These are phyloP conservation scores for Apiospora marii DNA, from an alignment of 2,329 filamentous ascomycete genomes.

Conservation along the genomic window DNA sequence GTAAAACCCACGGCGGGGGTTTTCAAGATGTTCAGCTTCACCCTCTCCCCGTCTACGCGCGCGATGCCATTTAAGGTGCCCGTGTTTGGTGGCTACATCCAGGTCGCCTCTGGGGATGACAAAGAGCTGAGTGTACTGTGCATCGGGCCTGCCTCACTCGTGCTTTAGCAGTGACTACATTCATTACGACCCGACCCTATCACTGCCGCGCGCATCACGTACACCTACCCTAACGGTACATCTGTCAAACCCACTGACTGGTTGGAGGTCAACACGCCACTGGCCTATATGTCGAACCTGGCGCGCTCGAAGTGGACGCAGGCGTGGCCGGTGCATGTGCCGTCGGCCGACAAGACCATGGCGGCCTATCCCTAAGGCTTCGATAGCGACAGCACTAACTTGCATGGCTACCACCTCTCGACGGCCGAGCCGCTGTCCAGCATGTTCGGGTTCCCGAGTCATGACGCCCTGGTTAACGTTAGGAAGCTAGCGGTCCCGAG, in stretches of 20 bases:
- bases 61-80: conserved; percentile 30
- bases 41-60: neutral
- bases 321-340: conserved; percentile 32
- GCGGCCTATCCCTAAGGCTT: conserved; percentile 7
- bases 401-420: neutral
- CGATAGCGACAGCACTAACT: neutral
- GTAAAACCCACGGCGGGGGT: neutral
- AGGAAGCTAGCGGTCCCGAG: neutral
- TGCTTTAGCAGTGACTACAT: conserved; percentile 33
- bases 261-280: conserved; percentile 29
- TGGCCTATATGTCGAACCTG: conserved; percentile 30
- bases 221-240: conserved; percentile 25
- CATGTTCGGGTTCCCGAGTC: neutral
- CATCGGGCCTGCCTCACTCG: conserved; percentile 36
- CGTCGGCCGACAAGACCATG: conserved; percentile 33
- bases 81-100: conserved; percentile 38
- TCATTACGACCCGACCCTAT: conserved; percentile 12
- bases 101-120: conserved; percentile 28
- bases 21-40: neutral
- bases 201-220: conserved; percentile 28
- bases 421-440: neutral
- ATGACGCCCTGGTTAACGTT: neutral
- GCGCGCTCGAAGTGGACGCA: conserved; percentile 30
- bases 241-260: conserved; percentile 25
- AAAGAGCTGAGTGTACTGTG: conserved; percentile 37